Percentiles rank a stretch among this genome's conserved stretches.
phyloP scores from a whole-genome alignment of 352 stramenopile genomes.

The Blastocystis sp. region DNA sequence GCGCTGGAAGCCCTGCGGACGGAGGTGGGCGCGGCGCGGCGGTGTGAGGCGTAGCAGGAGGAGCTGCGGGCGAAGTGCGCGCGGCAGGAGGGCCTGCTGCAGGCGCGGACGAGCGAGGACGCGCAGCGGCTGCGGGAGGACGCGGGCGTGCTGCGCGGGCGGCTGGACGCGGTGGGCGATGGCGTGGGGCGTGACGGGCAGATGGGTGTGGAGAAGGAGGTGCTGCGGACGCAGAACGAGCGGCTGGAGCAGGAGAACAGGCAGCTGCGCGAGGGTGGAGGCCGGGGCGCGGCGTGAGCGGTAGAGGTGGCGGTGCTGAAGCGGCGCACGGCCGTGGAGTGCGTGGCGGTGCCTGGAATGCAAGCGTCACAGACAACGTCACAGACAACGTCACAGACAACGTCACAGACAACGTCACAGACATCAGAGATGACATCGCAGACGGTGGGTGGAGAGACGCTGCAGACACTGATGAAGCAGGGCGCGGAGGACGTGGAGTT shows the following conservation, averaged over 20 bases:
- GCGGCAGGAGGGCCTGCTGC: not conserved
- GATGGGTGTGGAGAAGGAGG: slow-evolving; percentile 7
- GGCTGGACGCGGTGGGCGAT: slow-evolving; percentile 22
- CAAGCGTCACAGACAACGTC: too few relatives aligned
- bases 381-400: too few relatives aligned
- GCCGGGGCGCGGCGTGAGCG: not conserved
- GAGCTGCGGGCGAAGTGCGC: not conserved
- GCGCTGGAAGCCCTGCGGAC: not conserved
- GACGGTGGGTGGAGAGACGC: not conserved
- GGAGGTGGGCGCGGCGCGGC: not conserved
- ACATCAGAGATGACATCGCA: too few relatives aligned
- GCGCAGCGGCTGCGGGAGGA: slow-evolving; percentile 25
- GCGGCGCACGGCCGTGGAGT: not conserved
- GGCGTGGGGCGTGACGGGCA: not conserved
- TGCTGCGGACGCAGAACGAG: slow-evolving; percentile 2
- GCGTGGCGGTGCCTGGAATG: too few relatives aligned
- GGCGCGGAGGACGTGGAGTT: not conserved
- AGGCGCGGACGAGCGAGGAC: not conserved
- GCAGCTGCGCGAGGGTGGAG: not conserved
- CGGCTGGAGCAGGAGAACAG: not conserved
- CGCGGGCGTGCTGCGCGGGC: not conserved
- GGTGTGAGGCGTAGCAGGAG: not conserved
- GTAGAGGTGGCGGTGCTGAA: slow-evolving; percentile 9
- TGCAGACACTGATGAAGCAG: not conserved
- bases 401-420: too few relatives aligned